Conservation (phyloP, 441 rosid species). For the Eutrema salsugineum region DNA sequence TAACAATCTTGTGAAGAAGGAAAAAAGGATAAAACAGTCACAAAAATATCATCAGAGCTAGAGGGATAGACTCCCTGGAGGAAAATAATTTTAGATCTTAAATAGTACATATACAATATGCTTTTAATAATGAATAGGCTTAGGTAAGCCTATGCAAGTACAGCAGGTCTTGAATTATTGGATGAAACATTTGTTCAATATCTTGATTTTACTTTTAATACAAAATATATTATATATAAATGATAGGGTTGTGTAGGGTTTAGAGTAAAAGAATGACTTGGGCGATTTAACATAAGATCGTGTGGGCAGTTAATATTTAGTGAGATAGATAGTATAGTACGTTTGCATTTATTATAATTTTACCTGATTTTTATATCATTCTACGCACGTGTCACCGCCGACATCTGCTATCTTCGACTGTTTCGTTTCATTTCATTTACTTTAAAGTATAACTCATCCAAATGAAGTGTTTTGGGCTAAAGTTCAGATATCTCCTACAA, state of each 20-base stretch:
- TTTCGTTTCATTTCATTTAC: not conserved
- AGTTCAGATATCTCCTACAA: too few species aligned
- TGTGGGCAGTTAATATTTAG: slow-evolving; percentile 32
- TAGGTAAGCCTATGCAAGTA: slow-evolving; percentile 30
- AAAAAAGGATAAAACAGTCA: not conserved
- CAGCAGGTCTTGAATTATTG: slow-evolving; percentile 34
- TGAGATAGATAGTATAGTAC: slow-evolving; percentile 25
- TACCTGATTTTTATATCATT: slow-evolving; percentile 20
- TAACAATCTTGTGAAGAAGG: not conserved
- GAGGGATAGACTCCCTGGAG: slow-evolving; percentile 13
- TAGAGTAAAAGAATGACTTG: slow-evolving; percentile 32
- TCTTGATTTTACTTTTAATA: not conserved
- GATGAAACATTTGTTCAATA: slow-evolving; percentile 16
- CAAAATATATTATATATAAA: not conserved
- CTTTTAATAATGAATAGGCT: slow-evolving; percentile 30
- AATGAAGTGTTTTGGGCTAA: too few species aligned
- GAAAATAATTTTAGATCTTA: not conserved
- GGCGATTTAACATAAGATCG: slow-evolving; percentile 33
- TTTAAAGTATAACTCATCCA: too few species aligned
- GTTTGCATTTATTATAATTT: slow-evolving; percentile 20
- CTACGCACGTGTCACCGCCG: slow-evolving; percentile 34
- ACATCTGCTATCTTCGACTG: slow-evolving; percentile 17
- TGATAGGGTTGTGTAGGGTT: slow-evolving; percentile 9
- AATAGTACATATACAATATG: slow-evolving; percentile 21
- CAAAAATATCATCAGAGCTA: slow-evolving; percentile 26